A percentile compares a stretch with the other conserved stretches of the same genome.
Evolutionary conservation across 345 rosid genomes (phyloP).

Genomic region (Heritiera littoralis): DNA sequence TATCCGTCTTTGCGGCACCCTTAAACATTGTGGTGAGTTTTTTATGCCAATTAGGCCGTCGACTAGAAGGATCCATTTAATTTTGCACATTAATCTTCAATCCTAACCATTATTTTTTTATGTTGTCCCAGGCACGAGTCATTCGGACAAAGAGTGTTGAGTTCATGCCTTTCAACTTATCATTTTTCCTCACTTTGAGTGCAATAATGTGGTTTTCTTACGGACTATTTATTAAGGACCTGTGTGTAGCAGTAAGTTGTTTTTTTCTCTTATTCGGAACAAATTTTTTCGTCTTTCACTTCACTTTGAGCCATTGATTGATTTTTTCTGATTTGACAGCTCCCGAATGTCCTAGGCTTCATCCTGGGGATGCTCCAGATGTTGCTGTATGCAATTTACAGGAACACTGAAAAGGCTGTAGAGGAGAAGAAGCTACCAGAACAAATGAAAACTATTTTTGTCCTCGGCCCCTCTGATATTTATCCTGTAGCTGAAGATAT

Average conservation of each 20-base stretch:
- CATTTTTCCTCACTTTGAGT: conserved; percentile 77
- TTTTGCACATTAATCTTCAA: background rate
- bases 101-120: background rate
- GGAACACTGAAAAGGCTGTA: conserved; percentile 31
- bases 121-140: conserved; percentile 28
- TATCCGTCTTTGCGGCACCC: conserved; percentile 82
- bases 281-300: background rate
- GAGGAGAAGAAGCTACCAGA: conserved; percentile 38
- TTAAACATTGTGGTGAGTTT: conserved; percentile 61
- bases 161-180: conserved; percentile 85
- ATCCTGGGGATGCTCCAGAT: conserved; percentile 71
- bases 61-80: background rate
- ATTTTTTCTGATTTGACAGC: conserved; percentile 32
- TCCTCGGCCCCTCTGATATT: conserved; percentile 30
- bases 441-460: conserved; percentile 26
- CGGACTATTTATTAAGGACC: conserved; percentile 59
- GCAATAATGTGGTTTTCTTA: conserved; percentile 85
- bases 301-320: background rate
- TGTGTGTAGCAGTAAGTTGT: conserved; percentile 71
- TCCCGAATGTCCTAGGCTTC: conserved; percentile 78
- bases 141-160: conserved; percentile 81
- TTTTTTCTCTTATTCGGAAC: background rate
- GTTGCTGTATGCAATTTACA: conserved; percentile 59
- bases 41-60: too few species aligned
- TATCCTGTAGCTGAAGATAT: conserved; percentile 32